Evolutionary conservation across 1,284 basidiomycete species (phyloP).

Genomic region (Amylostereum areolatum): DNA sequence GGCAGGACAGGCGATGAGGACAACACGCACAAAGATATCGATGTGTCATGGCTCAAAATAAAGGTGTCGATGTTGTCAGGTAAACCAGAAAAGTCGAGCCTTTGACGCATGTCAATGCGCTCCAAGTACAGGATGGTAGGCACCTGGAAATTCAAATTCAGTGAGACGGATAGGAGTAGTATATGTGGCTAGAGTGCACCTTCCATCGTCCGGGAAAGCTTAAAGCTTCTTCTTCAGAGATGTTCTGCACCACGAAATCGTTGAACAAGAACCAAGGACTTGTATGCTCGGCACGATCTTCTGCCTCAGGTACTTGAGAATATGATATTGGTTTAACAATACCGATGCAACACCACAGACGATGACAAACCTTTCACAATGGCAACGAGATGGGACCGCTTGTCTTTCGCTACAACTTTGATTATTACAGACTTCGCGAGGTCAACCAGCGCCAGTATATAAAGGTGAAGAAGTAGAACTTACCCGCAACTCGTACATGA

Average conservation of each 20-base stretch:
- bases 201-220: slow-evolving; percentile 92
- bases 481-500: slow-evolving; percentile 71
- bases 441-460: slow-evolving; percentile 2
- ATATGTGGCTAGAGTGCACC: slow-evolving; percentile 34
- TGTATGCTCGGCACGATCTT: slow-evolving; percentile 31
- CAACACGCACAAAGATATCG: slow-evolving; percentile 69
- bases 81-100: slow-evolving; percentile 63
- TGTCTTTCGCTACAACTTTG: slow-evolving; percentile 76
- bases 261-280: slow-evolving; percentile 95
- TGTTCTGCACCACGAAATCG: slow-evolving; percentile 87
- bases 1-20: background rate
- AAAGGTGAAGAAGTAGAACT: slow-evolving; percentile 21
- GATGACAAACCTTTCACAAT: slow-evolving; percentile 65
- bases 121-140: slow-evolving; percentile 89
- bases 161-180: background rate
- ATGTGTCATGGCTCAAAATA: slow-evolving; percentile 83
- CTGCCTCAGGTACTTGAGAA: slow-evolving; percentile 57
- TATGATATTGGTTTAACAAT: too few relatives aligned
- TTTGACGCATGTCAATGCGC: slow-evolving; percentile 55
- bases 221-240: slow-evolving; percentile 82
- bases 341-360: too few relatives aligned
- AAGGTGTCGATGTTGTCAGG: slow-evolving; percentile 64
- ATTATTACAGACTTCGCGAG: slow-evolving; percentile 68
- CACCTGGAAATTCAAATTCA: slow-evolving; percentile 44
- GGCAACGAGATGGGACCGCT: slow-evolving; percentile 83